Percentiles rank a stretch among this genome's conserved stretches.
Conservation (phyloP, 176 grass and related monocot genomes). For the Carex pumila region DNA sequence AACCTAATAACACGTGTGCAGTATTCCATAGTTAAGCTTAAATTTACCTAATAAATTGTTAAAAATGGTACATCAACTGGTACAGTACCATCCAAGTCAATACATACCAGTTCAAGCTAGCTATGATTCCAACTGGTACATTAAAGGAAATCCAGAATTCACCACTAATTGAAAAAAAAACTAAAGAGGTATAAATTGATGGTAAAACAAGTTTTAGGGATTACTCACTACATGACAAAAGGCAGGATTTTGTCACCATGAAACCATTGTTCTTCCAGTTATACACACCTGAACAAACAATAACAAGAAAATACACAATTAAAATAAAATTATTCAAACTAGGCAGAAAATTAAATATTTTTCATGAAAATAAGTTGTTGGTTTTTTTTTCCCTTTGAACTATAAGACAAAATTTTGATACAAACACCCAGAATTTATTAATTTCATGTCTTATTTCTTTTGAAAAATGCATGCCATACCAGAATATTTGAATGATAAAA, state of each 20-base stretch:
- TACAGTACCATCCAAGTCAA: neutral
- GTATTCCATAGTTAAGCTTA: neutral
- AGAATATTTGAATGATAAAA: neutral
- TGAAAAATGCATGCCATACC: neutral
- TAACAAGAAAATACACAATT: neutral
- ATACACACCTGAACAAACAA: neutral
- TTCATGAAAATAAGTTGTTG: neutral
- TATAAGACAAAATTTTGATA: neutral
- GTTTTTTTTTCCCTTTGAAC: neutral
- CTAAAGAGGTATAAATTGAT: neutral
- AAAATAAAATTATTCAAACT: neutral
- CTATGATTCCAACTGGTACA: neutral
- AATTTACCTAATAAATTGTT: neutral
- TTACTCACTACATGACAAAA: constrained; percentile 10
- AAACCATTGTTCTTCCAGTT: neutral
- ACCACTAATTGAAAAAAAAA: neutral
- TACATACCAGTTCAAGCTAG: neutral
- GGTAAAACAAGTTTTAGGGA: neutral
- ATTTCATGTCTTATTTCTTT: neutral
- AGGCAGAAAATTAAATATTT: neutral
- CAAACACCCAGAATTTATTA: neutral
- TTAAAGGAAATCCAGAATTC: neutral
- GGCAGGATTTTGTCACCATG: neutral
- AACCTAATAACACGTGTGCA: neutral
- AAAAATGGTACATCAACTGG: neutral